Evolutionary conservation across 306 rosid genomes (phyloP).

Genomic region (Urtica urens): DNA sequence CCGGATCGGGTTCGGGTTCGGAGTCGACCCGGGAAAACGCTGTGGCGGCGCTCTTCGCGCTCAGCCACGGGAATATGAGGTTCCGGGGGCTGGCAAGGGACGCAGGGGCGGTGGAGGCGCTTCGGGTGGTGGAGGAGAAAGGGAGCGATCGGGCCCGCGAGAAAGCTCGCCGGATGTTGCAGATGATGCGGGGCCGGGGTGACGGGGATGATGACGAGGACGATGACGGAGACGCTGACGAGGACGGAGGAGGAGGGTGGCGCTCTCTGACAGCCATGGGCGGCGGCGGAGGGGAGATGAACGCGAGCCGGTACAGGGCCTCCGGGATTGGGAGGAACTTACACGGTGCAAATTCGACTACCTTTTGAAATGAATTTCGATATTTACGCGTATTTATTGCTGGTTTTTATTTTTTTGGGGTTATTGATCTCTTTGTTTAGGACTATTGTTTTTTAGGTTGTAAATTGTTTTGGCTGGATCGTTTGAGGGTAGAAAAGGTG

Average conservation of each 20-base stretch:
- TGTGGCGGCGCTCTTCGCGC: conserved; percentile 59
- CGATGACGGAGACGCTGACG: conserved; percentile 24
- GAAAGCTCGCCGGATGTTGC: conserved; percentile 63
- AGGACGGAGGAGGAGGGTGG: conserved; percentile 9
- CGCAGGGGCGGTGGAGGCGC: conserved; percentile 63
- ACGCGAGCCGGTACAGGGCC: conserved; percentile 27
- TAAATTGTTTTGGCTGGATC: no score
- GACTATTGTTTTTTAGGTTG: no score
- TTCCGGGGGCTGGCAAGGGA: conserved; percentile 77
- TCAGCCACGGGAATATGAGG: conserved; percentile 77
- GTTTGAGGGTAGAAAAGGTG: conserved; percentile 2
- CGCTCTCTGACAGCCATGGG: conserved; percentile 7
- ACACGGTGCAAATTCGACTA: conserved; percentile 32
- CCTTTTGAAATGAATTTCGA: conserved; percentile 27
- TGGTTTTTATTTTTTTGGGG: not conserved
- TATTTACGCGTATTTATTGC: not conserved
- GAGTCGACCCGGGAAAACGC: conserved; percentile 77
- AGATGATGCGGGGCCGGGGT: conserved; percentile 47
- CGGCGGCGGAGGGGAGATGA: conserved; percentile 15
- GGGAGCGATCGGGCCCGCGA: conserved; percentile 80
- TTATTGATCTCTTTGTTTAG: not conserved
- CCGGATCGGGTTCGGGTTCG: conserved; percentile 49
- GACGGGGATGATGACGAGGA: conserved; percentile 23
- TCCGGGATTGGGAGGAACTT: conserved; percentile 25
- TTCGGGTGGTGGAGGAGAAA: conserved; percentile 52